A percentile compares a stretch with the other conserved stretches of the same genome.
phyloP scores from a whole-genome alignment of 2,329 filamentous ascomycete genomes.

The Claviceps sp. region DNA sequence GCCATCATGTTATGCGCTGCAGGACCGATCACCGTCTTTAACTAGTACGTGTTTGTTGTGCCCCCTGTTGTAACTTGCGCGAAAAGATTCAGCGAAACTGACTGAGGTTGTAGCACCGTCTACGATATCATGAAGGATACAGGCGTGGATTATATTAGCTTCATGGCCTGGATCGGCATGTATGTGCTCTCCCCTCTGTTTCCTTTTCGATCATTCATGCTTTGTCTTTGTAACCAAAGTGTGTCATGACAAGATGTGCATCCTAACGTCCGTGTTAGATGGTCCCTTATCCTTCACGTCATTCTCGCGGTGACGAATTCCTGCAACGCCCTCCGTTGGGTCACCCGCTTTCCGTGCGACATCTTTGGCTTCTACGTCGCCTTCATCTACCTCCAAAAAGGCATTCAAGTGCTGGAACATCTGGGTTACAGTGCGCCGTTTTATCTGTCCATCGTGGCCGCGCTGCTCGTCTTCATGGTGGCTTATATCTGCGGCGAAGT shows the following conservation, averaged over 20 bases:
- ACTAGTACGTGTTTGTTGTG: conserved; percentile 43
- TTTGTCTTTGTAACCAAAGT: too few relatives aligned
- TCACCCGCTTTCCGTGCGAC: conserved; percentile 84
- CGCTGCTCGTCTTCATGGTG: conserved; percentile 63
- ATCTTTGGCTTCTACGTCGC: conserved; percentile 92
- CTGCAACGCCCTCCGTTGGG: conserved; percentile 78
- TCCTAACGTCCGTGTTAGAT: conserved; percentile 31
- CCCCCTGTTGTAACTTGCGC: too few relatives aligned
- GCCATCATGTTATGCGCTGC: background rate
- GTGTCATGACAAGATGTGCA: too few relatives aligned
- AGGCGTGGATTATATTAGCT: conserved; percentile 70
- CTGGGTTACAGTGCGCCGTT: conserved; percentile 55
- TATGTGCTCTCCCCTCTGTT: conserved; percentile 21
- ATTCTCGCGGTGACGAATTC: conserved; percentile 71
- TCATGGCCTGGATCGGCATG: conserved; percentile 87
- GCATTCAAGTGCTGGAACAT: conserved; percentile 68
- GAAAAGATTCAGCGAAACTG: too few relatives aligned
- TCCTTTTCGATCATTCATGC: background rate
- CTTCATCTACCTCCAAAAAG: conserved; percentile 84
- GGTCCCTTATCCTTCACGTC: conserved; percentile 78
- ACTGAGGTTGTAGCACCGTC: conserved; percentile 44
- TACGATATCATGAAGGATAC: conserved; percentile 74
- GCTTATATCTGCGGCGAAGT: conserved; percentile 63
- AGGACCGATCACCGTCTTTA: conserved; percentile 87
- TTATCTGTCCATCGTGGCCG: conserved; percentile 67